Base-by-base conservation (phyloP, 2,329 filamentous ascomycete genomes). In the Beauveria medogensis region DNA sequence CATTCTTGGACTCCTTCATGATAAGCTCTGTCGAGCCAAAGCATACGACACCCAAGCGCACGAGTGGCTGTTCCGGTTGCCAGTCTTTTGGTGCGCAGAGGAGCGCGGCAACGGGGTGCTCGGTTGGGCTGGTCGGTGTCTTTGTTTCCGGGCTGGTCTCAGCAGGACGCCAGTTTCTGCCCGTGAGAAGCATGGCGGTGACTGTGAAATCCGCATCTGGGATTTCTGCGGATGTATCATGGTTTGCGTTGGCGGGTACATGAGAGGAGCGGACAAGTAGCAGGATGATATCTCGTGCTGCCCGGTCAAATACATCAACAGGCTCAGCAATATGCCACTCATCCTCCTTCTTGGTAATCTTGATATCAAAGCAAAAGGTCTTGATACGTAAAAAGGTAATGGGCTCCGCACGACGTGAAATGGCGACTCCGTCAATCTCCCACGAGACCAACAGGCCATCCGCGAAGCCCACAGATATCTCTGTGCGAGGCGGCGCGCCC, bases 371-470 rank as follows among this genome's bases (percentile, higher is more conserved):
- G 65, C 69, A 74, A 60, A 69, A 73, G 1, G 72, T 72, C 43
- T 67, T 65, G 22, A 75, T 62, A 48, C 72, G 72, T 22, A 75
- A 64, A 55, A 73, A 74, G 28, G 65, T 63, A 34, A 73, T 65
- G 12, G 65, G 63, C 26, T 68, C 67, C 18, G 62, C 59, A 37
- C 66, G 70, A 10, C 65, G 62, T 6, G 67, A 63, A 28, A 74
- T 72, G 22, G 68, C 67, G 10, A 73, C 70, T n/a, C 68, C 71
- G 26, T 74, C 68, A 54, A 70, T 67, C 62, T 74, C 73, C 73
- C 73, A 75, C 6, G 70, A 68, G 12, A 74, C 66, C 16, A 75
- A 65, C 26, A 67, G 65, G 20, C 67, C 68, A 55, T 73, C 71
- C 16, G 67, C 65, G 63, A 74, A 74, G 18, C 73, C 73, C 10